phyloP scores from a whole-genome alignment of 768 basidiomycete genomes.

The Mycena haematopus region DNA sequence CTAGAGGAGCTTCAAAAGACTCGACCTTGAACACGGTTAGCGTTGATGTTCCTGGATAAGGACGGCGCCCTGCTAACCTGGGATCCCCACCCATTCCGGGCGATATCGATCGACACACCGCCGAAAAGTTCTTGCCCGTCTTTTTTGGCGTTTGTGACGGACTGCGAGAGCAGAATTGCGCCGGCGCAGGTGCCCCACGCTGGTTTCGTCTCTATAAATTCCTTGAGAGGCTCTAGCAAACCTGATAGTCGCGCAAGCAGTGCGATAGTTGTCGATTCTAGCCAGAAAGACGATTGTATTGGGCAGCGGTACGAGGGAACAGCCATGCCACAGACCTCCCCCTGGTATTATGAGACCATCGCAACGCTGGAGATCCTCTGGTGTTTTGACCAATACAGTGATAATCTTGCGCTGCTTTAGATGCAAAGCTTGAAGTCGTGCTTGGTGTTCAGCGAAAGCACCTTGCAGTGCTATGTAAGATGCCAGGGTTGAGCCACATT shows the following conservation, averaged over 20 bases:
- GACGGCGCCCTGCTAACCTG: slow-evolving; percentile 57
- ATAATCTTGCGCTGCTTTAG: slow-evolving; percentile 51
- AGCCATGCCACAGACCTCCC: slow-evolving; percentile 60
- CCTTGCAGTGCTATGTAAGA: slow-evolving; percentile 82
- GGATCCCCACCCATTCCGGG: slow-evolving; percentile 93
- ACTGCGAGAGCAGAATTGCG: slow-evolving; percentile 83
- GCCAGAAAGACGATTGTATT: neutral
- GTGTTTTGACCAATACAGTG: slow-evolving; percentile 70
- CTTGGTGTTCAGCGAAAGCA: slow-evolving; percentile 88
- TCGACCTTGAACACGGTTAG: slow-evolving; percentile 63
- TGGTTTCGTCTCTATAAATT: slow-evolving; percentile 74
- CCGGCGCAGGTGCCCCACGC: slow-evolving; percentile 98
- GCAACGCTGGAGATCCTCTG: slow-evolving; percentile 76
- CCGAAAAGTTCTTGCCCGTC: slow-evolving; percentile 88
- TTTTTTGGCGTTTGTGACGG: slow-evolving; percentile 78
- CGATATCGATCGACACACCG: slow-evolving; percentile 80
- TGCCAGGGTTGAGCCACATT: slow-evolving; percentile 14
- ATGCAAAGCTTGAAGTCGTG: slow-evolving; percentile 65
- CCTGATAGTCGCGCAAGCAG: slow-evolving; percentile 75
- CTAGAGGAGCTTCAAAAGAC: slow-evolving; percentile 85
- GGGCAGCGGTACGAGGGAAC: neutral
- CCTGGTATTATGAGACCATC: slow-evolving; percentile 93
- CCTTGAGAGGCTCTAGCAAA: slow-evolving; percentile 78
- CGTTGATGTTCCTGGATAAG: neutral
- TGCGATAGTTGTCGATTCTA: slow-evolving; percentile 94